Base-by-base conservation (phyloP, 805 yeast genomes). In the Danielia oregonensis region DNA sequence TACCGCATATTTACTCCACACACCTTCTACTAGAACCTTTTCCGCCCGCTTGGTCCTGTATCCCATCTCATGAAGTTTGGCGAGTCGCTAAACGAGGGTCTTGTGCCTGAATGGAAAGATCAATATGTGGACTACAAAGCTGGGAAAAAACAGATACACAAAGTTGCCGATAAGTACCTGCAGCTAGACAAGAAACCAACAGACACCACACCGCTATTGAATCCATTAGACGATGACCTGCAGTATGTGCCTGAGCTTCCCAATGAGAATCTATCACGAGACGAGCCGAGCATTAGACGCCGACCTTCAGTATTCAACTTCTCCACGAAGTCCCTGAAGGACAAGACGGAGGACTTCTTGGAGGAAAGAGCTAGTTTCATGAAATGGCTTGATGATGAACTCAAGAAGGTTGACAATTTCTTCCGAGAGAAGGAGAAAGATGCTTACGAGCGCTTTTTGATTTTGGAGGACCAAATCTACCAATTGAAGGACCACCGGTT, bases 51-150 rank as follows among this genome's bases (percentile, higher is more conserved):
- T n/a, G n/a, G n/a, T n/a, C n/a, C n/a, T n/a, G n/a, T n/a, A n/a
- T n/a, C n/a, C n/a, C n/a, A n/a, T n/a, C n/a, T n/a, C n/a, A 82
- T 82, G 89, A 81, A 82, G 61, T 82, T 82, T 52, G 82, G 80
- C 9, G 82, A 78, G 42, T 76, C 83, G 16, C 63, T 82, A 37
- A 74, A 71, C 43, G 82, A 80, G 32, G 81, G 81, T 37, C 69
- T 78, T 24, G 83, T 84, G 36, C 95, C 96, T 4, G 95, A 84
- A 51, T 89, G 97, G 97, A 79, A 77, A 51, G 81, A 78, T 35
- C 79, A 80, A 51, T 89, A 89, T 52, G 68, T 89, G 22, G 83
- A 86, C 51, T 82, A 82, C 54, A 78, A 79, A 46, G 54, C 59
- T 8, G 83, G 84, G 26, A 78, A 78, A 51, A 72, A 74, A 52